Conservation (phyloP, 495 filamentous ascomycete species). For the Parachaetomium inaequale region DNA sequence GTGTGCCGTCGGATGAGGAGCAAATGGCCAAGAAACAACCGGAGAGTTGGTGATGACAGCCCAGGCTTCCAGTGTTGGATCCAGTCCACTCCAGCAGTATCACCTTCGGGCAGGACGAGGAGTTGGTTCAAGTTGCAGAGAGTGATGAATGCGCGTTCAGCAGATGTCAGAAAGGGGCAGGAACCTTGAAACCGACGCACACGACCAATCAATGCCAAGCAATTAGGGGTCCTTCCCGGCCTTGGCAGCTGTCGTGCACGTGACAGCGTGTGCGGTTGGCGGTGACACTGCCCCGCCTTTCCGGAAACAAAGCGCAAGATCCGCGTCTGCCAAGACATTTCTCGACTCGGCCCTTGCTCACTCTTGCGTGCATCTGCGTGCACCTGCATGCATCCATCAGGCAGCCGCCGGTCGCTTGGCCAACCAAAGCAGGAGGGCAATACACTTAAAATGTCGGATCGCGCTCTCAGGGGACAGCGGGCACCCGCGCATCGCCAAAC, state of each 20-base stretch:
- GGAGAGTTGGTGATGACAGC: not conserved
- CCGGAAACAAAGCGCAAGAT: not conserved
- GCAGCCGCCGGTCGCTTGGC: slow-evolving; percentile 1
- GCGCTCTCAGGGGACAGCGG: not conserved
- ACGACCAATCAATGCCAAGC: slow-evolving; percentile 10
- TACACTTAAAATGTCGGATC: not conserved
- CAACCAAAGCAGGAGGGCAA: not conserved
- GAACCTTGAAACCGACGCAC: slow-evolving; percentile 10
- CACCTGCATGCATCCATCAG: not conserved
- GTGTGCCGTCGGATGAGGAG: not conserved
- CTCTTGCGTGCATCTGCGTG: not conserved
- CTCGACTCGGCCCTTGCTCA: not conserved
- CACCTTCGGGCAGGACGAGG: not conserved
- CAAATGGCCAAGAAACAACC: not conserved
- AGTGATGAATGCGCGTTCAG: not conserved
- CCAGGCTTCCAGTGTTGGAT: not conserved
- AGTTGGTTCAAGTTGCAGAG: not conserved
- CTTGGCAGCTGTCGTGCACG: not conserved
- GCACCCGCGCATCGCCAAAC: not conserved
- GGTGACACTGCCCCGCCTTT: not conserved
- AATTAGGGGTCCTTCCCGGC: not conserved
- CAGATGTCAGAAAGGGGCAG: slow-evolving; percentile 16
- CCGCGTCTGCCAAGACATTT: not conserved
- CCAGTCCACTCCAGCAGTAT: no score
- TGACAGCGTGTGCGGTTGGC: slow-evolving; percentile 11